Evolutionary conservation across 108 stramenopile species (phyloP).

Genomic region (Phaeodactylum tricornutum): DNA sequence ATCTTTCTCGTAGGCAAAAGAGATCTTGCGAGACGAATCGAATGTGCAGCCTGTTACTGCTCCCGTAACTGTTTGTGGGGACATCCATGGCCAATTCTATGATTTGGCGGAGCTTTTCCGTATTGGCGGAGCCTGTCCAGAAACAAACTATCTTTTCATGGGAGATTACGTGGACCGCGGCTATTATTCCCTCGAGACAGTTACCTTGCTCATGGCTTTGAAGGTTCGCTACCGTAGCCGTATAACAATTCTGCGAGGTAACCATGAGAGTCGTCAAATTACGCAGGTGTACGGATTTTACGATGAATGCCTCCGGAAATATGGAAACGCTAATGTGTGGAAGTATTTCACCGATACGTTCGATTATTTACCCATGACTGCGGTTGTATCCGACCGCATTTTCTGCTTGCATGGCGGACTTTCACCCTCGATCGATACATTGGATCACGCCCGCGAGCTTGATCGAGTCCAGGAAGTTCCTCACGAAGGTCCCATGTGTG

Average conservation of each 20-base stretch:
- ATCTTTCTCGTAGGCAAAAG: constrained; percentile 21
- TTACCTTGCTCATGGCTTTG: constrained; percentile 86
- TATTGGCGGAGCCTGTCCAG: constrained; percentile 90
- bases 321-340: constrained; percentile 96
- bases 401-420: constrained; percentile 97
- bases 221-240: constrained; percentile 95
- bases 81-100: constrained; percentile 90
- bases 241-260: constrained; percentile 90
- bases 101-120: constrained; percentile 90
- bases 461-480: constrained; percentile 97
- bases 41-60: constrained; percentile 87
- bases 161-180: constrained; percentile 99
- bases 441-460: constrained; percentile 93
- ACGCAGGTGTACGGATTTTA: constrained; percentile 99
- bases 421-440: constrained; percentile 86
- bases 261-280: constrained; percentile 89
- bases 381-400: constrained; percentile 89
- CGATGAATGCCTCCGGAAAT: constrained; percentile 98
- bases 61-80: constrained; percentile 88
- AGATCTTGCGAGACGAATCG: constrained; percentile 72
- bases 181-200: constrained; percentile 96
- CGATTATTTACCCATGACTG: constrained; percentile 94
- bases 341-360: constrained; percentile 95
- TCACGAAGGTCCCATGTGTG: constrained; percentile 98
- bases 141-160: constrained; percentile 98